A percentile compares a stretch with the other conserved stretches of the same genome.
Conservation (phyloP, 371 early-diverging fungal species). For the Parasitella parasitica region DNA sequence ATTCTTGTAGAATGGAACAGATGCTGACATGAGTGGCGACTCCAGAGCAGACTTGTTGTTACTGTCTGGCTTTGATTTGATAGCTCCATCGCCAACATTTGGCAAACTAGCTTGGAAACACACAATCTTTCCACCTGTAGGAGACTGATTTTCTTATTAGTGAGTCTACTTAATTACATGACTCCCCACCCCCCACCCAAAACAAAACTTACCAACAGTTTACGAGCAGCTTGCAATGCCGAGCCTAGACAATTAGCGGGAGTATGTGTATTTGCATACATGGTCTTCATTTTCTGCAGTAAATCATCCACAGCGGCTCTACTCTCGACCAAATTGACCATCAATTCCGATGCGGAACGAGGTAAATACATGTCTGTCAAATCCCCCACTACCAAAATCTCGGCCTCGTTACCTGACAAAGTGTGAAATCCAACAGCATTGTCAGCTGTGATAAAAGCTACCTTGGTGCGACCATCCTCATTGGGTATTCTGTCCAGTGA, state of each 20-base stretch:
- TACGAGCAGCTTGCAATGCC: conserved; percentile 86
- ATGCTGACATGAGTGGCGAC: conserved; percentile 73
- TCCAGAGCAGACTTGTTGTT: conserved; percentile 67
- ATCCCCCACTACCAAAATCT: conserved; percentile 92
- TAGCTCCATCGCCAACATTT: conserved; percentile 75
- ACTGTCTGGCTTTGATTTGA: conserved; percentile 88
- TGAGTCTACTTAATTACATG: not conserved
- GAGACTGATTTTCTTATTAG: conserved; percentile 29
- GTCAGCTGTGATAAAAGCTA: conserved; percentile 92
- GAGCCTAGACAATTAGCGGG: conserved; percentile 81
- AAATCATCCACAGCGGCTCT: not conserved
- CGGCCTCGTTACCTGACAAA: conserved; percentile 75
- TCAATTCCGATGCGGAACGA: conserved; percentile 72
- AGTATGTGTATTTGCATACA: conserved; percentile 73
- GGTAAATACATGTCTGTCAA: conserved; percentile 90
- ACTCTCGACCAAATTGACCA: conserved; percentile 84
- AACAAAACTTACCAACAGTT: conserved; percentile 64
- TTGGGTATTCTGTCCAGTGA: conserved; percentile 89
- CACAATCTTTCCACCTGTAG: conserved; percentile 91
- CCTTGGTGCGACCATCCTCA: conserved; percentile 81
- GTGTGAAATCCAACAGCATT: conserved; percentile 89
- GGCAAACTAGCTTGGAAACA: conserved; percentile 84
- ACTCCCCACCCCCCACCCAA: not conserved
- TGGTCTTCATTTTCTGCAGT: conserved; percentile 62
- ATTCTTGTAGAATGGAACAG: conserved; percentile 88